Evolutionary conservation across 139 green algal species (phyloP).

Genomic region (Gonium pectorale): DNA sequence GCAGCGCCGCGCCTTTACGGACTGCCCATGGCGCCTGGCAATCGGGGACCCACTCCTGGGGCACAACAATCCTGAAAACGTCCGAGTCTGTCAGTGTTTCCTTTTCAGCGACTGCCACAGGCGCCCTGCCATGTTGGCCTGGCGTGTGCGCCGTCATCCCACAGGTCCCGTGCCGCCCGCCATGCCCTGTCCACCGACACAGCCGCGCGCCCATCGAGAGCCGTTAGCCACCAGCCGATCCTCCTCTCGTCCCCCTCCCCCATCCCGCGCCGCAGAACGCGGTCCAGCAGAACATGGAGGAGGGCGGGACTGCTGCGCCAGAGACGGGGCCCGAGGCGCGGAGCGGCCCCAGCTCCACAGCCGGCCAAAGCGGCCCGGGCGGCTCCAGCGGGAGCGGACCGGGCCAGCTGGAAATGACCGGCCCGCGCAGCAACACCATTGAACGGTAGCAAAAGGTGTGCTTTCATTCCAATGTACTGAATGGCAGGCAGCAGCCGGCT

Average conservation of each 20-base stretch:
- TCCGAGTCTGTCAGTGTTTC: too few relatives aligned
- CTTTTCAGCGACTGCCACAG: too few relatives aligned
- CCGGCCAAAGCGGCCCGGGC: background rate
- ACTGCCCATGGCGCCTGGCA: too few relatives aligned
- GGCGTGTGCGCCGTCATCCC: too few relatives aligned
- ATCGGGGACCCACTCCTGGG: too few relatives aligned
- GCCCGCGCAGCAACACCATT: background rate
- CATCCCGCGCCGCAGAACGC: slow-evolving; percentile 15
- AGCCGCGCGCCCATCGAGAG: too few relatives aligned
- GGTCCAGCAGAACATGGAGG: slow-evolving; percentile 11
- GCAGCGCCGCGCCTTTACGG: too few relatives aligned
- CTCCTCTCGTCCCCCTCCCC: background rate
- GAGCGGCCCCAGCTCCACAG: background rate
- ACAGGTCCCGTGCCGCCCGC: background rate
- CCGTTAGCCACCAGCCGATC: background rate
- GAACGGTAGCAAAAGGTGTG: background rate
- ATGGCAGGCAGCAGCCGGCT: background rate
- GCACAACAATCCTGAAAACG: too few relatives aligned
- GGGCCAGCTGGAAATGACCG: background rate
- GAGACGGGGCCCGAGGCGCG: background rate
- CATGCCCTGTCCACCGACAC: too few relatives aligned
- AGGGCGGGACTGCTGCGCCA: background rate
- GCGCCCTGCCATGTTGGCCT: too few relatives aligned
- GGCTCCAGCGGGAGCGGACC: too few relatives aligned
- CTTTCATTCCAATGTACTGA: too few relatives aligned